phyloP scores from a whole-genome alignment of 1,284 basidiomycete genomes.

The Leccinum solheimii region DNA sequence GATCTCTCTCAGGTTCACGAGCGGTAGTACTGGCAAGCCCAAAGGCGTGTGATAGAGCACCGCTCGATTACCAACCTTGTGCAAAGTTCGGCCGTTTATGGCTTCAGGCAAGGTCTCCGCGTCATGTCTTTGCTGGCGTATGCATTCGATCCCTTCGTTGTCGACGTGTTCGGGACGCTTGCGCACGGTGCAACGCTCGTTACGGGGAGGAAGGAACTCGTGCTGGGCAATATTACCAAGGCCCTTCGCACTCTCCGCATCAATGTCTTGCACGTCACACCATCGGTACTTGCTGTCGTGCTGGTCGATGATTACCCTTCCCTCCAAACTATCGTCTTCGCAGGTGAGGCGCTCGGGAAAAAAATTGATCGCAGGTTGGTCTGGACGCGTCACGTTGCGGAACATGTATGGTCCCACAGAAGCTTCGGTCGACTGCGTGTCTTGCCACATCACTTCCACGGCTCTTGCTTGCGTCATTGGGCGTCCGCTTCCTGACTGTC shows the following conservation, averaged over 20 bases:
- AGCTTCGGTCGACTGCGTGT: no score
- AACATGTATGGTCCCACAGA: no score
- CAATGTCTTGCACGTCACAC: constrained; percentile 31
- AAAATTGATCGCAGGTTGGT: constrained; percentile 6
- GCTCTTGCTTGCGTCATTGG: no score
- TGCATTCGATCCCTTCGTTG: constrained; percentile 34
- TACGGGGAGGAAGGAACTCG: constrained; percentile 33
- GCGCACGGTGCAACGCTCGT: constrained; percentile 32
- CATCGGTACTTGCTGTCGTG: constrained; percentile 30
- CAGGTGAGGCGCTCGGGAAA: constrained; percentile 32
- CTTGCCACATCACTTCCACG: no score
- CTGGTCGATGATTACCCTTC: constrained; percentile 28
- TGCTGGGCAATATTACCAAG: constrained; percentile 32
- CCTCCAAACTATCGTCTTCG: constrained; percentile 30
- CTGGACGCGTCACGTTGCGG: no score
- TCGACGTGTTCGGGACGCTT: constrained; percentile 31
- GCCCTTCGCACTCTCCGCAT: constrained; percentile 30
- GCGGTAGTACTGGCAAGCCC: constrained; percentile 30
- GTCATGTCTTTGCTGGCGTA: constrained; percentile 34
- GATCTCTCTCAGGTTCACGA: constrained; percentile 26
- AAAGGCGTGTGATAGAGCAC: constrained; percentile 35
- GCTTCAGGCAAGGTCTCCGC: constrained; percentile 24
- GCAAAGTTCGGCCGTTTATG: constrained; percentile 28
- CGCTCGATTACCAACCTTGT: constrained; percentile 35
- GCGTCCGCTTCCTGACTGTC: no score